These are phyloP conservation scores for Moricandia moricandioides DNA, from an alignment of 345 rosid species.

Conservation along the genomic window DNA sequence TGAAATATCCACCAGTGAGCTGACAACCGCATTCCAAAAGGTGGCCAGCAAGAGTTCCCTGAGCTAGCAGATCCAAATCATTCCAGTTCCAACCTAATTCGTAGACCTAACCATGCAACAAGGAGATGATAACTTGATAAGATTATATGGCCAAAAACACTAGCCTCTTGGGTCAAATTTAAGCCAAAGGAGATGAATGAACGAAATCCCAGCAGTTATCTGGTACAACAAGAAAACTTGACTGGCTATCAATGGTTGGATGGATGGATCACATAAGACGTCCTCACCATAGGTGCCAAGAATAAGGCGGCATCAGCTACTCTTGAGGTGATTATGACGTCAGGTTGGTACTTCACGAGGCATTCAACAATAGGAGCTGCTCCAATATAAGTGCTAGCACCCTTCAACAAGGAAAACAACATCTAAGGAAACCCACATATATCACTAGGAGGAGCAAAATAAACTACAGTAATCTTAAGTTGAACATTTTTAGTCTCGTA, in stretches of 20 bases:
- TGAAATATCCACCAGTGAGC: constrained; percentile 97
- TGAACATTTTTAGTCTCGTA: not conserved
- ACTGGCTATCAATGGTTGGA: not conserved
- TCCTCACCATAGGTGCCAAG: constrained; percentile 85
- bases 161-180: not conserved
- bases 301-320: constrained; percentile 91
- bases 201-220: not conserved
- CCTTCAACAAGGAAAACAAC: constrained; percentile 47
- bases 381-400: constrained; percentile 84
- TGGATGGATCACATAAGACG: not conserved
- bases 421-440: not conserved
- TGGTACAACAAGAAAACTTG: not conserved
- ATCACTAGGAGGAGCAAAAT: not conserved
- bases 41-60: constrained; percentile 89
- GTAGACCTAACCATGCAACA: constrained; percentile 52
- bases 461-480: not conserved
- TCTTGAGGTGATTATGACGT: constrained; percentile 80
- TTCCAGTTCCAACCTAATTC: constrained; percentile 97
- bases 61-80: constrained; percentile 70
- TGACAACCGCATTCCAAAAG: constrained; percentile 96
- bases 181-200: constrained; percentile 1
- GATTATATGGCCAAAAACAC: not conserved
- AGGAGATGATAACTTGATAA: not conserved
- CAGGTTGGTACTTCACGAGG: constrained; percentile 73
- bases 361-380: constrained; percentile 94